Conservation (phyloP, 345 rosid species). For the Moricandia arvensis region DNA sequence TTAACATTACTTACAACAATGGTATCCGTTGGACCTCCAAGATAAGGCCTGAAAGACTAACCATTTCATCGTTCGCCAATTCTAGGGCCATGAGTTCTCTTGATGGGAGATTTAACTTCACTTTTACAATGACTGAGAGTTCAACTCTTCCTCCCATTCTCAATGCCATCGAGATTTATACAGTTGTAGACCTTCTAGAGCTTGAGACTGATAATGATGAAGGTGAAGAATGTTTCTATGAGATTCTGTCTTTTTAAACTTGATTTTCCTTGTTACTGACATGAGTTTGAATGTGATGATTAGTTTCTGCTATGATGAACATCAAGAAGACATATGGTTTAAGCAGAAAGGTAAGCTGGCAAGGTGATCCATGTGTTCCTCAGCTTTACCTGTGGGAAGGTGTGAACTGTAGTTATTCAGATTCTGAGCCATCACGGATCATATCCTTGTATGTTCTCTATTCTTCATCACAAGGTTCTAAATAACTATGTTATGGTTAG, state of each 20-base stretch:
- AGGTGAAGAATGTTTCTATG: conserved; percentile 16
- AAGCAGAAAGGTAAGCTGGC: conserved; percentile 37
- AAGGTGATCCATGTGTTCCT: conserved; percentile 54
- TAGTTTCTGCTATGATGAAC: conserved; percentile 36
- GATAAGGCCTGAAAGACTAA: conserved; percentile 18
- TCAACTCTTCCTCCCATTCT: conserved; percentile 41
- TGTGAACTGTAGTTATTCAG: conserved; percentile 37
- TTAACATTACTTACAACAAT: conserved; percentile 35
- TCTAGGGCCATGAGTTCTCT: not conserved
- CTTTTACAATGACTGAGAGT: conserved; percentile 21
- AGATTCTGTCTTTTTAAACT: not conserved
- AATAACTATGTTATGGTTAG: not conserved
- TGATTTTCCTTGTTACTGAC: not conserved
- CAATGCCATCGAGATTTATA: conserved; percentile 40
- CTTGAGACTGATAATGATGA: conserved; percentile 28
- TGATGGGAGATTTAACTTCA: conserved; percentile 8
- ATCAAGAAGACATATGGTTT: conserved; percentile 44
- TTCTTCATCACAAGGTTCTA: not conserved
- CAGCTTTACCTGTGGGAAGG: conserved; percentile 39
- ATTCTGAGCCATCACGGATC: conserved; percentile 26
- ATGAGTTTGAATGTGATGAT: conserved; percentile 10
- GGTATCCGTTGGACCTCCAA: conserved; percentile 9
- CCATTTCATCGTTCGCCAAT: conserved; percentile 9
- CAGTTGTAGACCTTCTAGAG: conserved; percentile 18
- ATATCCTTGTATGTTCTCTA: conserved; percentile 48